Evolutionary conservation across 2,329 filamentous ascomycete species (phyloP).

Genomic region (Hirsutella thompsonii): DNA sequence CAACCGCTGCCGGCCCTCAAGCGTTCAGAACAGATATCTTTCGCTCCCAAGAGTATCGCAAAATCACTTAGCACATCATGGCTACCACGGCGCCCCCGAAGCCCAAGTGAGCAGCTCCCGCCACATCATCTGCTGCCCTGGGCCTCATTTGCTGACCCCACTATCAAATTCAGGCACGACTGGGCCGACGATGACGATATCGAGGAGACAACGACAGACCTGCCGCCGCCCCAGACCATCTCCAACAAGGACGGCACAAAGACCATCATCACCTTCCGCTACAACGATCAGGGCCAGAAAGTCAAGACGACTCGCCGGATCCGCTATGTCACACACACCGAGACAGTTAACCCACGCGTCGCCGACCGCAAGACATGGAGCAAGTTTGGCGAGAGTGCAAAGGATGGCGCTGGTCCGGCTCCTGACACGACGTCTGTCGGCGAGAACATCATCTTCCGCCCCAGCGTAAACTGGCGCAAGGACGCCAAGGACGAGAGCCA

Average conservation of each 20-base stretch:
- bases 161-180: slow-evolving; percentile 44
- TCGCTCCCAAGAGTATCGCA: neutral
- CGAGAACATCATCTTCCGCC: slow-evolving; percentile 97
- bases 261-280: slow-evolving; percentile 79
- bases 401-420: slow-evolving; percentile 70
- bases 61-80: slow-evolving; percentile 15
- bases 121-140: neutral
- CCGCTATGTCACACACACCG: slow-evolving; percentile 80
- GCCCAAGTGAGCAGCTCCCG: slow-evolving; percentile 22
- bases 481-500: slow-evolving; percentile 72
- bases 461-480: slow-evolving; percentile 86
- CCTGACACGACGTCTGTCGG: slow-evolving; percentile 84
- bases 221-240: slow-evolving; percentile 79
- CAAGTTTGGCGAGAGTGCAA: slow-evolving; percentile 87
- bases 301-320: slow-evolving; percentile 96
- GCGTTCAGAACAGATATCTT: too few relatives aligned
- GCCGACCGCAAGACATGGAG: slow-evolving; percentile 86
- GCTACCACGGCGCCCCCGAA: slow-evolving; percentile 24
- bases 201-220: slow-evolving; percentile 54
- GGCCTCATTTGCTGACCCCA: slow-evolving; percentile 20
- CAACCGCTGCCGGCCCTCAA: neutral
- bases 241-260: slow-evolving; percentile 98
- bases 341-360: slow-evolving; percentile 91
- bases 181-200: slow-evolving; percentile 96
- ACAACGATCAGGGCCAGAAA: slow-evolving; percentile 89